Evolutionary conservation across 2,329 filamentous ascomycete genomes (phyloP).

Genomic region (Sphaerulina populicola): DNA sequence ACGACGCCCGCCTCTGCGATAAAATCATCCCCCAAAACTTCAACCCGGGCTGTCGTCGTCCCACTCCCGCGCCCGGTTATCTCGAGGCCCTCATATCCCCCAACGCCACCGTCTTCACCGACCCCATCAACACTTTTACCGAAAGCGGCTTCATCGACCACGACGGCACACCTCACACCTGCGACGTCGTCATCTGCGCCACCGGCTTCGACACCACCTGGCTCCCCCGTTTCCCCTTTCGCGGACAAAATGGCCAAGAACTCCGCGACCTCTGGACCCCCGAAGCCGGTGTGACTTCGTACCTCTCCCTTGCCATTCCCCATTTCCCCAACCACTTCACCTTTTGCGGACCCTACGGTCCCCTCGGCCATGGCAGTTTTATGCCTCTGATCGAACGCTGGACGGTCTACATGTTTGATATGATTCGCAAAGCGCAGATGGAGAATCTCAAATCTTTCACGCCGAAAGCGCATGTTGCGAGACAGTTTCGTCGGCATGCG

Average conservation of each 20-base stretch:
- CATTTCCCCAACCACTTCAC: conserved; percentile 40
- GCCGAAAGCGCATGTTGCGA: conserved; percentile 29
- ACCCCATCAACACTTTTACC: conserved; percentile 28
- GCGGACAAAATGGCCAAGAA: conserved; percentile 22
- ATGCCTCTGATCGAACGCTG: conserved; percentile 37
- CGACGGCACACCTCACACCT: conserved; percentile 26
- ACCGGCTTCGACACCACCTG: conserved; percentile 35
- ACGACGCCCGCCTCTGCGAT: conserved; percentile 35
- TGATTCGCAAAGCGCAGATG: conserved; percentile 36
- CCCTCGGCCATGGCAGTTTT: conserved; percentile 36
- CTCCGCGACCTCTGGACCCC: conserved; percentile 35
- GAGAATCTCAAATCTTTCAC: conserved; percentile 38
- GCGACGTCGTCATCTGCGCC: conserved; percentile 34
- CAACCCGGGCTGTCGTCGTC: conserved; percentile 36
- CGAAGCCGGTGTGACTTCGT: conserved; percentile 33
- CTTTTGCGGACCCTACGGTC: conserved; percentile 38
- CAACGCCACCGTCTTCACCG: conserved; percentile 32
- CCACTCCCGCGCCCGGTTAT: conserved; percentile 39
- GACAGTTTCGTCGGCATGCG: conserved; percentile 36
- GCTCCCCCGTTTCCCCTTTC: conserved; percentile 30
- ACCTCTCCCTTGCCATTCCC: conserved; percentile 37
- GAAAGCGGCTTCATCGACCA: conserved; percentile 30
- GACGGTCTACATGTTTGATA: conserved; percentile 36
- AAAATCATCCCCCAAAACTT: conserved; percentile 43
- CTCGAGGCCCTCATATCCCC: conserved; percentile 34